Evolutionary conservation across 257 asterid species (phyloP).

Genomic region (Euphrasia confusa): DNA sequence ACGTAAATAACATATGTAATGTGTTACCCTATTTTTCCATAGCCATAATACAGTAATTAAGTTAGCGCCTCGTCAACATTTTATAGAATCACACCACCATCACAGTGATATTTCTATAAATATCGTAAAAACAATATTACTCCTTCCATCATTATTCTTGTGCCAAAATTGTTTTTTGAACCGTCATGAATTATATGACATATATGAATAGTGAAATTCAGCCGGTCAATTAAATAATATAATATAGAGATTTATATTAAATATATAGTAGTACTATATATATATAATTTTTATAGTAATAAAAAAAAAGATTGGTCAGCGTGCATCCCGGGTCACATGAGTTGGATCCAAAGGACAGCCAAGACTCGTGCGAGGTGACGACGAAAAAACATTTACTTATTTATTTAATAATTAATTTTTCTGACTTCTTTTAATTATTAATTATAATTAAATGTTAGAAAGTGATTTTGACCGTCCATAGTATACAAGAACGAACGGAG

Average conservation of each 20-base stretch:
- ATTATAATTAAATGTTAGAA: constrained; percentile 8
- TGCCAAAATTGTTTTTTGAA: too few relatives aligned
- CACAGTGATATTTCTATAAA: too few relatives aligned
- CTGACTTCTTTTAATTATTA: background rate
- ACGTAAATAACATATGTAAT: too few relatives aligned
- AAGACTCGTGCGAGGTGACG: constrained; percentile 37
- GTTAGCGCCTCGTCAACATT: too few relatives aligned
- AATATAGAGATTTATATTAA: too few relatives aligned
- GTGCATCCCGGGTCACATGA: constrained; percentile 72
- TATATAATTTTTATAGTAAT: too few relatives aligned
- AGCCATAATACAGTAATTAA: too few relatives aligned
- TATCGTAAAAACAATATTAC: too few relatives aligned
- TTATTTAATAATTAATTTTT: background rate
- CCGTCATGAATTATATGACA: background rate
- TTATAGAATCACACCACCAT: too few relatives aligned
- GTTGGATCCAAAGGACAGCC: constrained; percentile 54
- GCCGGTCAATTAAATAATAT: background rate
- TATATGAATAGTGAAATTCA: background rate
- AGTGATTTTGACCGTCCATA: constrained; percentile 25
- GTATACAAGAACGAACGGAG: constrained; percentile 18
- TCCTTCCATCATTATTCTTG: too few relatives aligned
- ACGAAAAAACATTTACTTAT: background rate
- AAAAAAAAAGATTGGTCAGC: constrained; percentile 39
- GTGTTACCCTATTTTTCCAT: too few relatives aligned
- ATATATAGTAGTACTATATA: background rate